phyloP scores from a whole-genome alignment of 1,139 yeast species.

The Zhuliangozyma blackwelliae region DNA sequence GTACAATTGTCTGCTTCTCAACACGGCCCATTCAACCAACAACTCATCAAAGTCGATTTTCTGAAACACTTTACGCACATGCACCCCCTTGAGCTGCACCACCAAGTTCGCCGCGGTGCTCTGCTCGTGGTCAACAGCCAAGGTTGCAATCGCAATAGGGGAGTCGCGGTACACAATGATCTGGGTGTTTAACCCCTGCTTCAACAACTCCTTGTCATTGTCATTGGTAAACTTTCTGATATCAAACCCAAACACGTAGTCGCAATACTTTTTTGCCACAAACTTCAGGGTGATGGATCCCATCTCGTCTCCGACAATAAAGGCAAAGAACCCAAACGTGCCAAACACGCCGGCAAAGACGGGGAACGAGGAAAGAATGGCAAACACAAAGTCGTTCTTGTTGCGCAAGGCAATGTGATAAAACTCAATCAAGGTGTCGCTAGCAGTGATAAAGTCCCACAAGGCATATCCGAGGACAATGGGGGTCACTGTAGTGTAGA shows the following conservation, averaged over 20 bases:
- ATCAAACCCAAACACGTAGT: conserved; percentile 50
- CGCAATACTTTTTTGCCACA: conserved; percentile 25
- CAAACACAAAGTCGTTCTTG: conserved; percentile 24
- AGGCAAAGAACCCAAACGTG: conserved; percentile 22
- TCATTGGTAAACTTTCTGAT: conserved; percentile 37
- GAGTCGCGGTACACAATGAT: conserved; percentile 57
- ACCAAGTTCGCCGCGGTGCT: conserved; percentile 35
- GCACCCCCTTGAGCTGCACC: conserved; percentile 52
- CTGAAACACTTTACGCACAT: conserved; percentile 62
- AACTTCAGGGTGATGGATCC: conserved; percentile 42
- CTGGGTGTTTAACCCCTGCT: conserved; percentile 44
- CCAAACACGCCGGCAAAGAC: conserved; percentile 19
- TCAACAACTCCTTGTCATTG: conserved; percentile 22
- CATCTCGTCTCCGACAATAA: conserved; percentile 42
- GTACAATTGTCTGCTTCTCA: conserved; percentile 43
- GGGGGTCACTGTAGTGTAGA: conserved; percentile 18
- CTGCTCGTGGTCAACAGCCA: conserved; percentile 32
- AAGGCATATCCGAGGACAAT: conserved; percentile 19
- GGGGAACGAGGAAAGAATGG: conserved; percentile 26
- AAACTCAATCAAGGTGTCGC: conserved; percentile 37
- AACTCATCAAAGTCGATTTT: conserved; percentile 61
- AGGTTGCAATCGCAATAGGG: conserved; percentile 60
- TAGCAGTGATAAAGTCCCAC: conserved; percentile 32
- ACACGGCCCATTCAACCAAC: conserved; percentile 55
- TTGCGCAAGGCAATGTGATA: conserved; percentile 12